Evolutionary conservation across 352 stramenopile genomes (phyloP), one percentile per base, ranked within the genome.

Genomic region (Pythium oligandrum): DNA sequence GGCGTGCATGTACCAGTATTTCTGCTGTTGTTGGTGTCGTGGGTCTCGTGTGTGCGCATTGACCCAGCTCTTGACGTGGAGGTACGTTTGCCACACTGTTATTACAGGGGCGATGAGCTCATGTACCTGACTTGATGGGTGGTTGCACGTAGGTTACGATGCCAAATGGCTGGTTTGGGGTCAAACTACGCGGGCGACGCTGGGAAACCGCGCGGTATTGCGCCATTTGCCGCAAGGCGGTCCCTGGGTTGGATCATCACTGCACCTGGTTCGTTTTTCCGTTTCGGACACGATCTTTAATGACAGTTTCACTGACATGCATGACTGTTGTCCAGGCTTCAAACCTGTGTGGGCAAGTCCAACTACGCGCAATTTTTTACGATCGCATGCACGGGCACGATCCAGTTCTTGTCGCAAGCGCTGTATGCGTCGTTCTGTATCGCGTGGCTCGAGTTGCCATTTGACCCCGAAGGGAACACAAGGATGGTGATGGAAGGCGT

Each of bases 301-400:
- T 42, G 32, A n/a, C 31, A 12, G 32, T 12, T 11, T 52, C 32
- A 52, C 31, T 40, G 32, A 40, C 46, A 52, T 52, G 17, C 35
- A 38, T 26, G 35, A 40, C 17, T 9, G 31, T 10, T 59, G 2
- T 53, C 2, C 46, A 87, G 76, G 84, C 68, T 95, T 8, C 81
- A 95, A 56, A 95, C 82, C 4, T 95, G 84, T 48, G 80, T 95
- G 30, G 84, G 82, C 40, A 79, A 80, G 54, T 61, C 69, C 39
- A 95, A 95, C 50, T 95, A 95, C 47, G 80, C 69, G n/a, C 82
- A 93, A 47, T 95, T 95, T 55, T 93, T 93, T 58, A 90, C 76
- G 26, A 81, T 95, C 52, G 84, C 84, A 0, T 75, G 73, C 54
- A 81, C 75, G 2, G 78, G 75, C 10, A 75, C 71, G 1, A 17